phyloP scores from a whole-genome alignment of 78 protist genomes.

The Pigoraptor vietnamica region DNA sequence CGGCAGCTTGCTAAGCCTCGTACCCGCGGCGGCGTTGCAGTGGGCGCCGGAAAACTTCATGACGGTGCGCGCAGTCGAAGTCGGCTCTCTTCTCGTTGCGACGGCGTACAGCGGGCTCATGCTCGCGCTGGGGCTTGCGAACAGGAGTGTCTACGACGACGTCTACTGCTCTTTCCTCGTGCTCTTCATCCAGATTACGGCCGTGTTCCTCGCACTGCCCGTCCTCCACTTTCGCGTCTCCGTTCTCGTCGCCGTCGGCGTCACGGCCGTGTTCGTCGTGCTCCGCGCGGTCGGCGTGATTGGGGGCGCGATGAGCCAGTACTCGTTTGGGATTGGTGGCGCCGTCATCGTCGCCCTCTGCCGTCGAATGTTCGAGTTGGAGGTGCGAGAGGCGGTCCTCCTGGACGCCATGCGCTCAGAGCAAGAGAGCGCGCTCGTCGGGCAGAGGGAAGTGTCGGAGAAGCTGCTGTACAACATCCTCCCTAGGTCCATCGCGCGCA shows the following conservation, averaged over 20 bases:
- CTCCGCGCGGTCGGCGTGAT: background rate
- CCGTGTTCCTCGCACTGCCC: background rate
- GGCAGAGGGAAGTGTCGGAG: background rate
- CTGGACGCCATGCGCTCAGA: background rate
- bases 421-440: background rate
- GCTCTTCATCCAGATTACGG: background rate
- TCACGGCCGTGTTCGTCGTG: background rate
- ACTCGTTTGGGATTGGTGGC: background rate
- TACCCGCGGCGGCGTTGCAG: background rate
- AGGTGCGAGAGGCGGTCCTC: background rate
- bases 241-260: background rate
- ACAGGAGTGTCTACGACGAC: background rate
- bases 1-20: background rate
- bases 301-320: background rate
- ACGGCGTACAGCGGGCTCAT: background rate
- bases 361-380: background rate
- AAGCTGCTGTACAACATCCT: background rate
- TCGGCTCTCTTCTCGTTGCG: background rate
- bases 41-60: background rate
- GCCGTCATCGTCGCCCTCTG: background rate
- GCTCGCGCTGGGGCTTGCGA: background rate
- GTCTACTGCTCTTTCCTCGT: background rate
- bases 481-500: background rate
- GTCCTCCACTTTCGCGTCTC: background rate
- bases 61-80: background rate